Evolutionary conservation across 2,329 filamentous ascomycete genomes (phyloP).

Genomic region (Colletotrichum endophyticum): DNA sequence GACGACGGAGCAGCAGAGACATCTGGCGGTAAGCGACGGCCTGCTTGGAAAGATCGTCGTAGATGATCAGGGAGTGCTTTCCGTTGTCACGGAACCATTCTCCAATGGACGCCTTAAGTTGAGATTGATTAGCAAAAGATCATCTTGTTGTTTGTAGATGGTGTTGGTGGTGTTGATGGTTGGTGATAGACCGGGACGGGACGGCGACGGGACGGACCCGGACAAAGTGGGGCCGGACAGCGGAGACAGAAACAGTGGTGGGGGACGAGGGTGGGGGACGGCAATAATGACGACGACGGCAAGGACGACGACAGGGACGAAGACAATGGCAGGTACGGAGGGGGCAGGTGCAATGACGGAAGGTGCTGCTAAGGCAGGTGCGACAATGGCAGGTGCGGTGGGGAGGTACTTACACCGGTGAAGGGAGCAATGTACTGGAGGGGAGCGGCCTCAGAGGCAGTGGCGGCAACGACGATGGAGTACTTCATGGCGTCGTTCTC

Average conservation of each 20-base stretch:
- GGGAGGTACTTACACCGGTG: conserved; percentile 60
- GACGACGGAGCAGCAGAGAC: conserved; percentile 96
- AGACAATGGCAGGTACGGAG: not conserved
- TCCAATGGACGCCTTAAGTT: conserved; percentile 46
- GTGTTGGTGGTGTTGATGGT: not conserved
- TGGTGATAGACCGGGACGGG: not conserved
- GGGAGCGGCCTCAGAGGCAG: conserved; percentile 94
- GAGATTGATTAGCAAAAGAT: not conserved
- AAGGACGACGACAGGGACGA: not conserved
- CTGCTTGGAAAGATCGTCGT: conserved; percentile 97
- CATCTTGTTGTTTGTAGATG: not conserved
- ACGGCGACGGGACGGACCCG: not conserved
- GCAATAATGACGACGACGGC: not conserved
- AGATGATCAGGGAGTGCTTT: conserved; percentile 89
- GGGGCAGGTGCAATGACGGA: not conserved
- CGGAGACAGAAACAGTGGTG: not conserved
- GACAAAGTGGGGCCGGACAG: not conserved
- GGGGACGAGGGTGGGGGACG: not conserved
- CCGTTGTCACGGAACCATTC: conserved; percentile 85
- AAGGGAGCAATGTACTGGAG: conserved; percentile 95
- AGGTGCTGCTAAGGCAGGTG: not conserved
- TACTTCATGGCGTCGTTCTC: conserved; percentile 99
- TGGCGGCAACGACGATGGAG: conserved; percentile 90
- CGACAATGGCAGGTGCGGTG: not conserved
- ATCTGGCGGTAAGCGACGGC: conserved; percentile 98